phyloP scores from a whole-genome alignment of 2,329 filamentous ascomycete genomes.

The Periglandula ipomoeae region DNA sequence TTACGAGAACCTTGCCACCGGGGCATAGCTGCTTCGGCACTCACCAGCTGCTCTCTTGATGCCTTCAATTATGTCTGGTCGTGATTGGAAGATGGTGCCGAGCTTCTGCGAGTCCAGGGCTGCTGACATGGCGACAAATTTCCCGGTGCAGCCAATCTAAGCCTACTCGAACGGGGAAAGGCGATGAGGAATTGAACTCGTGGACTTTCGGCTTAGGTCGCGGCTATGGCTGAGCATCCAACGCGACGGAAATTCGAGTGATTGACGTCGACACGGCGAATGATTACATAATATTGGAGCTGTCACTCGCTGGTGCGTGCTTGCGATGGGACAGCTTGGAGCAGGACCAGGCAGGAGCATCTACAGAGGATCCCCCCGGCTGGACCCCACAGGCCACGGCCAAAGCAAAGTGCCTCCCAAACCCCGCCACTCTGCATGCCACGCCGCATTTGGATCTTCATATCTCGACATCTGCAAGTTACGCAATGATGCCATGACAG shows the following conservation, averaged over 20 bases:
- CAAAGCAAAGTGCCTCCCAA: not conserved
- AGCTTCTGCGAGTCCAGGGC: conserved; percentile 42
- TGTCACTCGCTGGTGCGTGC: not conserved
- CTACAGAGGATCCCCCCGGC: too few relatives aligned
- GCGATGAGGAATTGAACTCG: conserved; percentile 6
- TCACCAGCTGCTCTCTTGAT: conserved; percentile 46
- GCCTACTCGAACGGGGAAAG: not conserved
- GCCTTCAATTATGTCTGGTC: conserved; percentile 45
- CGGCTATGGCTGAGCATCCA: not conserved
- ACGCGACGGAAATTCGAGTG: not conserved
- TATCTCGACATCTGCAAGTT: not conserved
- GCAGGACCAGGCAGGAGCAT: too few relatives aligned
- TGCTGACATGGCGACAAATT: conserved; percentile 25
- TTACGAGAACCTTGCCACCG: not conserved
- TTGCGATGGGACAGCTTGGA: too few relatives aligned
- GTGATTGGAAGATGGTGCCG: conserved; percentile 41
- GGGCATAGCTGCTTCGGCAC: too few relatives aligned
- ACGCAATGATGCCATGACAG: not conserved
- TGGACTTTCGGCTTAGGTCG: not conserved
- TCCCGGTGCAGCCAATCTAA: not conserved
- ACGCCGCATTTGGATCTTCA: not conserved
- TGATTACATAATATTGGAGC: conserved; percentile 8
- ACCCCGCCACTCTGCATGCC: not conserved
- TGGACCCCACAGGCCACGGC: not conserved
- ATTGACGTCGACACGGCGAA: conserved; percentile 4